Base-by-base conservation (phyloP, 352 stramenopile genomes). In the Globisporangium abappressorium region DNA sequence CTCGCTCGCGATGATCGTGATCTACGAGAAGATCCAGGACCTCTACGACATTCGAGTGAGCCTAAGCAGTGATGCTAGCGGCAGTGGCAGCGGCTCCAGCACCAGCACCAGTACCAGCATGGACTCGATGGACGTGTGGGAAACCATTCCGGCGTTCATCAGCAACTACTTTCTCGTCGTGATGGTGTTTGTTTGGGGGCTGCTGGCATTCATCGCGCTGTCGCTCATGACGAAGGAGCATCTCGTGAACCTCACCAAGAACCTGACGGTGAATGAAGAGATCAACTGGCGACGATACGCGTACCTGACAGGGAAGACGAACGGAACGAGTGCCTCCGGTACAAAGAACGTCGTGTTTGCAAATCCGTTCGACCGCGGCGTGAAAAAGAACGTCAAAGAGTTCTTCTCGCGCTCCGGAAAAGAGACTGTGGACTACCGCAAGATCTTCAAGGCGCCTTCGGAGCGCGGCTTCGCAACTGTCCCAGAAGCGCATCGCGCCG, bases 201-300 rank as follows among this genome's bases (percentile, higher is more conserved):
- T 78, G 1, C 63, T 85, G 47, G 76, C 77, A n/a, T 72, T 86
- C 46, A 64, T 75, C 24, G 85, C 79, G 18, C 70, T 93, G 8
- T 65, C 62, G 7, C 80, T 87, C 65, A 90, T 94, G 82, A 56
- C 81, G n/a, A 71, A 78, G 41, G 80, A 92, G 68, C 86, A 94
- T 60, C 24, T 91, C 15, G 75, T 71, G 41, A 90, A 90, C 66
- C 78, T 93, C 8, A 65, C 71, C 22, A 77, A 79, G 66, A 95
- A 95, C 54, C 30, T 93, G 36, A 95, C 87, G 3, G 80, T 95
- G 53, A 95, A 95, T 64, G 87, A 95, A 71, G 69, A 82, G 62
- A 92, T 93, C 73, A 93, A 95, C 64, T 95, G 87, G 87, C 76
- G 79, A 59, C 77, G 87, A 26, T 93, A 93, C 68, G 43, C 77